A percentile compares a stretch with the other conserved stretches of the same genome.
phyloP scores from a whole-genome alignment of 164 flowering plant species.

The Vitis labrusca region DNA sequence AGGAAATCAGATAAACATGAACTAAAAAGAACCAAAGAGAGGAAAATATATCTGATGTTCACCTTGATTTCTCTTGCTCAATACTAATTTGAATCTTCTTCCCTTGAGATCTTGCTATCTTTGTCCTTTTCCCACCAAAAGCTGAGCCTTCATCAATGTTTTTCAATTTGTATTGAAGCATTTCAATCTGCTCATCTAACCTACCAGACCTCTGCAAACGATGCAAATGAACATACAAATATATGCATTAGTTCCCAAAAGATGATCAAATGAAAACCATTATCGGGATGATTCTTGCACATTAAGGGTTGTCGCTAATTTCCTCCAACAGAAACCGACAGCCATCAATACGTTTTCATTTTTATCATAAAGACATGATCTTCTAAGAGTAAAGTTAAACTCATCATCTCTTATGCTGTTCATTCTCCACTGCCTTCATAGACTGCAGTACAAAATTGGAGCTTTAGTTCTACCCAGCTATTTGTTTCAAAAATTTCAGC shows the following conservation, averaged over 20 bases:
- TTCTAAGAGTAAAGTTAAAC: too few species aligned
- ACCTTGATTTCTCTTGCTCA: conserved; percentile 82
- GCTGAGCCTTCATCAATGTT: conserved; percentile 59
- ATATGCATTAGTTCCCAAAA: background rate
- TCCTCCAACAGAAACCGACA: too few species aligned
- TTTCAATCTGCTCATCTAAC: conserved; percentile 68
- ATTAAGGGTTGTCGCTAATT: too few species aligned
- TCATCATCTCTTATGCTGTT: too few species aligned
- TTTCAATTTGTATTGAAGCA: conserved; percentile 63
- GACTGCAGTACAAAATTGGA: too few species aligned
- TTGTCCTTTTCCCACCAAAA: conserved; percentile 61
- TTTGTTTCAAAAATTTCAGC: too few species aligned
- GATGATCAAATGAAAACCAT: too few species aligned
- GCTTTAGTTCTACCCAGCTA: too few species aligned
- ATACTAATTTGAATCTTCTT: conserved; percentile 62
- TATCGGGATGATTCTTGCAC: too few species aligned
- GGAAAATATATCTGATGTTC: background rate
- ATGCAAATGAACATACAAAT: background rate
- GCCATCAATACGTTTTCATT: too few species aligned
- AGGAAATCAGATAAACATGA: background rate
- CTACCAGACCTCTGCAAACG: conserved; percentile 66
- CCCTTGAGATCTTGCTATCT: conserved; percentile 74
- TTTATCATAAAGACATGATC: too few species aligned
- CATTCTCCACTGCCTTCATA: too few species aligned
- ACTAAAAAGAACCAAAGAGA: background rate